Evolutionary conservation across 23 red algal species (phyloP), one percentile per base, ranked within the genome.

Genomic region (Gracilaria vermiculophylla): DNA sequence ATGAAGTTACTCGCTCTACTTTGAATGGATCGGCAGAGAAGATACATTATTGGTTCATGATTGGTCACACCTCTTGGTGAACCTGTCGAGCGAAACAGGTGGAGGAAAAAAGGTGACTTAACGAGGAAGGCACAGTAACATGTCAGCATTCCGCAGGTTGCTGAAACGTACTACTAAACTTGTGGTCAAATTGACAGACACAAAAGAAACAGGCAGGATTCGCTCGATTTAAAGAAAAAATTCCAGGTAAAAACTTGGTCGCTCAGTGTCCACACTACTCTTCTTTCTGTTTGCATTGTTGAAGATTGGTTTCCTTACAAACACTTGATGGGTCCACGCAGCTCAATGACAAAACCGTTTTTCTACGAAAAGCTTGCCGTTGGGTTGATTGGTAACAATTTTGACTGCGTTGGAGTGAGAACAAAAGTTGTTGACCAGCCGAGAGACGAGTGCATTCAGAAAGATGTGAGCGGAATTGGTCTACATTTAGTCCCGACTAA

Each of bases 241-340:
- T 44, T 89, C 42, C 31, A 76, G 23, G 43, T 75, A 20, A 64
- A 53, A 1, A 69, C 54, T 31, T 89, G 69, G 84, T 75, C 64
- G 12, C 32, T 54, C 0, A 53, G 49, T 19, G 69, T 77, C 2
- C 77, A 89, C 21, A 13, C 48, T 43, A 57, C 69, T 58, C 14
- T 89, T 0, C 41, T 44, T 25, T 28, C 49, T 15, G 62, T 89
- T 5, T 89, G 69, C 53, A 47, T 28, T 8, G 84, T 89, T 62
- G 84, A 89, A 33, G 67, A 16, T 5, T 86, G 64, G 64, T 36
- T 20, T 43, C 11, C 71, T 39, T 86, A 86, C 55, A 60, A 60
- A n/a, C n/a, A n/a, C n/a, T n/a, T n/a, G n/a, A n/a, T n/a, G n/a
- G n/a, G n/a, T n/a, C n/a, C n/a, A n/a, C n/a, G n/a, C n/a, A n/a